Conservation (phyloP, 176 grass and related monocot genomes). For the Phoenix roebelenii region DNA sequence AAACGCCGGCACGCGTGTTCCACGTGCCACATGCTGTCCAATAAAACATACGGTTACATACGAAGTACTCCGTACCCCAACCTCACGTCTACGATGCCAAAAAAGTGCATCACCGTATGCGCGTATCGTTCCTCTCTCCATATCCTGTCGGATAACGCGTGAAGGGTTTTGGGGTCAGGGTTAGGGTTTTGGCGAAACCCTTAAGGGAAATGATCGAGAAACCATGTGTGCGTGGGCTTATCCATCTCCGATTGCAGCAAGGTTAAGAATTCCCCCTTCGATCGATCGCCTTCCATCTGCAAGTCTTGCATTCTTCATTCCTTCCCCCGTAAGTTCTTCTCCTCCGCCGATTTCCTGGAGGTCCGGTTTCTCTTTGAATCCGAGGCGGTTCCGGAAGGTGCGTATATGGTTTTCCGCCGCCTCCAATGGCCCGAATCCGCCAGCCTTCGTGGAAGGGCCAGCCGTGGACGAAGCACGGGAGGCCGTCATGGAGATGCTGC, state of each 20-base stretch:
- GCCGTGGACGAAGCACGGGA: slow-evolving; percentile 23
- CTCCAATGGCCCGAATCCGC: background rate
- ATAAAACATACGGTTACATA: too few relatives aligned
- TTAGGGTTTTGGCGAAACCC: slow-evolving; percentile 13
- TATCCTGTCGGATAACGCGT: too few relatives aligned
- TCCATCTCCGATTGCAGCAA: background rate
- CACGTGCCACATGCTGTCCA: too few relatives aligned
- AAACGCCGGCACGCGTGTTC: too few relatives aligned
- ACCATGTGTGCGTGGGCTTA: slow-evolving; percentile 8
- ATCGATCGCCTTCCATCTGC: background rate
- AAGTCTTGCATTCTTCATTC: background rate
- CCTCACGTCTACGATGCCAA: too few relatives aligned
- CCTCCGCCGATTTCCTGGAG: background rate
- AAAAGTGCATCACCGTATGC: too few relatives aligned
- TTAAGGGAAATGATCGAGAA: background rate
- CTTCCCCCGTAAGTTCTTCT: background rate
- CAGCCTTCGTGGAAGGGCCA: background rate
- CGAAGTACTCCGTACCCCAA: too few relatives aligned
- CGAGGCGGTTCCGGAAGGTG: background rate
- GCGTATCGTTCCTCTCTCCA: too few relatives aligned
- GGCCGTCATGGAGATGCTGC: slow-evolving; percentile 42
- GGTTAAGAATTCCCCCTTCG: background rate
- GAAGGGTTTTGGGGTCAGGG: too few relatives aligned
- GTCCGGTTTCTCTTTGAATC: background rate
- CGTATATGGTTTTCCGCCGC: background rate